A percentile compares a stretch with the other conserved stretches of the same genome.
Evolutionary conservation across 139 green algal species (phyloP).

Genomic region (Trebouxia sp.): DNA sequence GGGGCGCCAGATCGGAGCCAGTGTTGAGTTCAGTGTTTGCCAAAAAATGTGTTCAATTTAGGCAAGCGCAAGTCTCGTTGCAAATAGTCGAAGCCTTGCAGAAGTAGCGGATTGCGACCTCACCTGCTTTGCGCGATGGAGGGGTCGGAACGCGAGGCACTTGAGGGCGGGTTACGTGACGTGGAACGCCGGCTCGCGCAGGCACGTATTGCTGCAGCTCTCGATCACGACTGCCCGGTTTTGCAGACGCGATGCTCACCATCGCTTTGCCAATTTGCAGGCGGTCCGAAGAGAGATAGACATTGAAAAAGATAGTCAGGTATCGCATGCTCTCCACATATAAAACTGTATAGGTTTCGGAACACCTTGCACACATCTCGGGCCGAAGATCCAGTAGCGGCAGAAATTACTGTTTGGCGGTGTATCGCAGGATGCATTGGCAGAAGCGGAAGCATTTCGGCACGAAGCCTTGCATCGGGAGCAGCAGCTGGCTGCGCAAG

Average conservation of each 20-base stretch:
- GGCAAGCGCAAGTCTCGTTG: too few species aligned
- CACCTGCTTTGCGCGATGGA: not conserved
- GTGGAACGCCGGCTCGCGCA: conserved; percentile 14
- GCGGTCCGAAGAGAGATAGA: not conserved
- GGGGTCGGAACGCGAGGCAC: not conserved
- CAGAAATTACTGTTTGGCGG: too few species aligned
- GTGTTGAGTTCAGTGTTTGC: too few species aligned
- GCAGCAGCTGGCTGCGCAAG: not conserved
- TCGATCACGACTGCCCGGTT: not conserved
- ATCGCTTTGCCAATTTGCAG: not conserved
- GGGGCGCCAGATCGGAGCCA: too few species aligned
- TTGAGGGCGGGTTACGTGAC: not conserved
- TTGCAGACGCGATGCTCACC: not conserved
- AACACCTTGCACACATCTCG: too few species aligned
- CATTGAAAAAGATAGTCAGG: conserved; percentile 4
- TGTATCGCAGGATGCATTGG: not conserved
- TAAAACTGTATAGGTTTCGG: too few species aligned
- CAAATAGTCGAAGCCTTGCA: too few species aligned
- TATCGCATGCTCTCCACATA: not conserved
- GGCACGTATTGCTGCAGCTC: not conserved
- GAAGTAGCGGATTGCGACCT: too few species aligned
- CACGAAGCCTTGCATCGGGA: not conserved
- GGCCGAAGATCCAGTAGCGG: too few species aligned
- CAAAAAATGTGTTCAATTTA: too few species aligned
- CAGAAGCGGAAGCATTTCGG: not conserved